Evolutionary conservation across 176 grass and related monocot species (phyloP), one percentile per base, ranked within the genome.

Genomic region (Aegilops sharonensis): DNA sequence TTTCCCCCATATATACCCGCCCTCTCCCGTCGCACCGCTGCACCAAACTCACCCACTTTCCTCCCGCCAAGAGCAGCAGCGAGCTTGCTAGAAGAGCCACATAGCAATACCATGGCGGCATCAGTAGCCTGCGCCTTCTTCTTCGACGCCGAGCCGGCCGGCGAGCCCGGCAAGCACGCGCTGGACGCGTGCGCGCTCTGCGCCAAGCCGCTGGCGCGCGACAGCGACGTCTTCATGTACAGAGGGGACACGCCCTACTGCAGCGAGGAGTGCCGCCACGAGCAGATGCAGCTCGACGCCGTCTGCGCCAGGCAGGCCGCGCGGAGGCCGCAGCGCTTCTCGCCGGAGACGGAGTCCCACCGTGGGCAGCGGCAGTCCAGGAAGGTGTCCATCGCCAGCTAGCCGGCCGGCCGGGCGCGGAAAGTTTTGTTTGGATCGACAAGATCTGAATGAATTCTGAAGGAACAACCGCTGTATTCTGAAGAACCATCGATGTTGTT

Each of bases 191-290:
- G 91, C 39, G 88, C 87, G 84, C 87, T 92, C 30, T 92, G 91
- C 91, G 73, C 61, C 64, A 92, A 92, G 63, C 42, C 34, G 34
- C 91, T 92, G 13, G 31, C 85, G 13, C 65, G 83, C 14, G 75
- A 93, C 81, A 75, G 91, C 82, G 91, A 93, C 69, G 87, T 93
- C 70, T 93, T 90, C 85, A 93, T 92, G 90, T 92, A 92, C 89
- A 64, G 72, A 75, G 92, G 92, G n/a, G 89, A 91, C 78, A 91
- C 89, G 3, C 92, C 92, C 43, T 94, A 89, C 87, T 94, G 92
- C 81, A 94, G 92, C 81, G 81, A 89, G 83, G 92, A 89, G 42
- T 94, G 92, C 64, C 79, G 90, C 1, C 68, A 67, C 83, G 86
- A 89, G 82, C 90, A 92, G 86, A 92, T 92, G 78, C 82, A 82